Conservation (phyloP, 192 early-diverging fungal species). For the Kappamyces sp. region DNA sequence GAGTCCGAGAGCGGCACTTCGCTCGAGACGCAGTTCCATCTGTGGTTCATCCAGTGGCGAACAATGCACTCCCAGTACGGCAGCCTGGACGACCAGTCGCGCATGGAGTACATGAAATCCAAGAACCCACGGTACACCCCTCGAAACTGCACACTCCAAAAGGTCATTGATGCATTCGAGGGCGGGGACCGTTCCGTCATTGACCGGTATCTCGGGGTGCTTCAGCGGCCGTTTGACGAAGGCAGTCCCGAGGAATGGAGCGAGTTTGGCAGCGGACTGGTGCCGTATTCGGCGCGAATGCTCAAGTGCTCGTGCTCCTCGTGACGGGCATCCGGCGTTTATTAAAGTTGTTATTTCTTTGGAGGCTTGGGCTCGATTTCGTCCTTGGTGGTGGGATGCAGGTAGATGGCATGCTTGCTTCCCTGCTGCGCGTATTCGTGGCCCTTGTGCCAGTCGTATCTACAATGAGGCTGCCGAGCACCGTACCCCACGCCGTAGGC, state of each 20-base stretch:
- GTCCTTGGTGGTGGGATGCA: slow-evolving; percentile 69
- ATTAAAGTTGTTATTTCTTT: slow-evolving; percentile 14
- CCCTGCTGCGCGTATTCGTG: slow-evolving; percentile 58
- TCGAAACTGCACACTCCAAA: slow-evolving; percentile 70
- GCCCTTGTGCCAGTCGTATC: slow-evolving; percentile 48
- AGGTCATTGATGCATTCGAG: slow-evolving; percentile 48
- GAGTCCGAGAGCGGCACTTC: slow-evolving; percentile 7
- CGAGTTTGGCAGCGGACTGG: slow-evolving; percentile 29
- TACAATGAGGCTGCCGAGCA: slow-evolving; percentile 60
- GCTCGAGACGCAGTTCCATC: slow-evolving; percentile 9
- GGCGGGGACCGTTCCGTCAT: slow-evolving; percentile 15
- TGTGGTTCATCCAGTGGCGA: slow-evolving; percentile 4
- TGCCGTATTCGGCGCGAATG: slow-evolving; percentile 55
- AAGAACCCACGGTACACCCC: slow-evolving; percentile 73
- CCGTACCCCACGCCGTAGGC: slow-evolving; percentile 85
- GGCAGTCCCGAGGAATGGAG: slow-evolving; percentile 21
- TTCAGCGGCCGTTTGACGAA: slow-evolving; percentile 31
- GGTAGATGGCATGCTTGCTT: slow-evolving; percentile 66
- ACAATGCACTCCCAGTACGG: neutral
- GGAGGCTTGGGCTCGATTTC: slow-evolving; percentile 73
- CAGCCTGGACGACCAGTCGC: neutral
- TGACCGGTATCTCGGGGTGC: slow-evolving; percentile 23
- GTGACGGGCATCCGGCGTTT: slow-evolving; percentile 21
- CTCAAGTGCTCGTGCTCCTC: slow-evolving; percentile 72
- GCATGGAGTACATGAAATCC: slow-evolving; percentile 53